Evolutionary conservation across 2,329 filamentous ascomycete genomes (phyloP), one percentile per base, ranked within the genome.

Genomic region (Lachnellula suecica): DNA sequence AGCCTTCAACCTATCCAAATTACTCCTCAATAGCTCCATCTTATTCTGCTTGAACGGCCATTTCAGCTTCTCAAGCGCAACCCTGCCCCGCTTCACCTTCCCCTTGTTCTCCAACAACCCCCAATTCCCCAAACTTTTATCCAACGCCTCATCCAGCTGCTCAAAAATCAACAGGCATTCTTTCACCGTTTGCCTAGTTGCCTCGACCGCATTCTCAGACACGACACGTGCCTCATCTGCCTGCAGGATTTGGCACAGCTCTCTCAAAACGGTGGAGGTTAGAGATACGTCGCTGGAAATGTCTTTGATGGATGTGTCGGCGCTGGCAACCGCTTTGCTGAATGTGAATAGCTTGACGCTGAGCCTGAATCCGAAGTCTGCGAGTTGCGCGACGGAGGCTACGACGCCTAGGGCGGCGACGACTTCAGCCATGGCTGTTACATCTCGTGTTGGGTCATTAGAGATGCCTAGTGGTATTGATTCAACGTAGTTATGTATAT

Each of bases 21-120:
- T 56, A 3, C 43, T 41, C 20, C 54, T 51, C 35, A 53, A 24
- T 20, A 56, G 41, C n/a, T 56, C 54, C 47, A 56, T 56, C 15
- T 56, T 56, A 4, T 43, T 38, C 35, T 56, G 54, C 20, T 53
- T 56, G 27, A 56, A 53, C 1, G 54, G 54, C 51, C 51, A 56
- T 25, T 56, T 56, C 44, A 56, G 37, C 22, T 43, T 53, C 29
- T 53, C 51, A 3, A 53, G 29, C 10, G 42, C 25, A 8, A 50
- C 47, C 23, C 31, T 51, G 11, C 49, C 43, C 17, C 25, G 23
- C 23, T 31, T 51, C 9, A 19, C 22, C 27, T 45, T 56, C n/a
- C 23, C 29, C 11, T 34, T 34, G 9, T 48, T 52, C 17, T 44
- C 47, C 15, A 11, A n/a, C 1, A n/a, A n/a, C 22, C 41, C 34